These are phyloP conservation scores for Phyllosticta citriasiana DNA, from an alignment of 2,329 filamentous ascomycete genomes.

Conservation along the genomic window DNA sequence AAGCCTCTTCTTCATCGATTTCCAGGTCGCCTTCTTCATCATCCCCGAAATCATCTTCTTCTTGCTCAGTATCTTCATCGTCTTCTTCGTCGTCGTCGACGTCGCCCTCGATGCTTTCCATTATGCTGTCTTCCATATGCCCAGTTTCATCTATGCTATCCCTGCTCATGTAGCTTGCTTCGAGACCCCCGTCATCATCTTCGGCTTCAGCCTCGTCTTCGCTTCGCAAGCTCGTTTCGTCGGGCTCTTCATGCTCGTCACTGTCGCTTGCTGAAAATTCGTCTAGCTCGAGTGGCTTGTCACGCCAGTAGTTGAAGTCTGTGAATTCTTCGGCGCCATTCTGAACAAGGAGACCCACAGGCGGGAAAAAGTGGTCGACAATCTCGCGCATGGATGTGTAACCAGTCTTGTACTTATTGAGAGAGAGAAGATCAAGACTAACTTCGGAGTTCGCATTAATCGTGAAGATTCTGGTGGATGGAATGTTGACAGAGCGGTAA, in stretches of 20 bases:
- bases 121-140: constrained; percentile 36
- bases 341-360: constrained; percentile 75
- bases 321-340: constrained; percentile 91
- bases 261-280: constrained; percentile 78
- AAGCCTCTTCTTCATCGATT: constrained; percentile 8
- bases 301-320: constrained; percentile 95
- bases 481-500: constrained; percentile 93
- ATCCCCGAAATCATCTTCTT: constrained; percentile 18
- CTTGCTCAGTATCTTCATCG: constrained; percentile 17
- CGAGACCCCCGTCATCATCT: constrained; percentile 35
- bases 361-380: constrained; percentile 96
- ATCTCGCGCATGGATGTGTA: constrained; percentile 97
- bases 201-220: constrained; percentile 43
- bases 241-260: constrained; percentile 38
- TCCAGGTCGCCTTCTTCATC: constrained; percentile 16
- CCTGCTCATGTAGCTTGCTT: constrained; percentile 48
- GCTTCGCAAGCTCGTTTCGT: constrained; percentile 32
- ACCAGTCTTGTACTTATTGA: constrained; percentile 92
- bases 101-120: constrained; percentile 40
- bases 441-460: constrained; percentile 98
- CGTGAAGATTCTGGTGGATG: constrained; percentile 88
- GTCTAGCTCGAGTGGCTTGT: constrained; percentile 70
- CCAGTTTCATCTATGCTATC: constrained; percentile 37
- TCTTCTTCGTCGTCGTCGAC: constrained; percentile 13
- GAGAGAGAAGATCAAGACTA: constrained; percentile 73